These are phyloP conservation scores for Wickerhamiella slavikovae DNA, from an alignment of 805 yeast genomes.

Conservation along the genomic window DNA sequence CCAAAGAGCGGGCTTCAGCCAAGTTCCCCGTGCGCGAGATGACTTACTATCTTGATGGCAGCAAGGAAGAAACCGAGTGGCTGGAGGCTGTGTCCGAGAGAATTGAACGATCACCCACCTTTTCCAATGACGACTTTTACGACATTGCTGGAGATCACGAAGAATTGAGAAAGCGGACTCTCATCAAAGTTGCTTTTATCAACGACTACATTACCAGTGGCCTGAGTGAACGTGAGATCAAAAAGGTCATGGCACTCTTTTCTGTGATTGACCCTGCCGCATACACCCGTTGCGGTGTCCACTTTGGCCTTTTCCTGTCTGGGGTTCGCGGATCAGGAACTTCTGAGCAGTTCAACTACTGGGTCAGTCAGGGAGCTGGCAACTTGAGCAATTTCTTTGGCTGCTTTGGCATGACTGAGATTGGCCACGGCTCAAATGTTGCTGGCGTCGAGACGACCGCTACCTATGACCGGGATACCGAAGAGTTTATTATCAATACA, in stretches of 20 bases:
- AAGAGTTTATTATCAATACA: slow-evolving; percentile 58
- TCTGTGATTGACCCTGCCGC: slow-evolving; percentile 45
- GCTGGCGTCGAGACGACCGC: slow-evolving; percentile 91
- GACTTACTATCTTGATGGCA: slow-evolving; percentile 25
- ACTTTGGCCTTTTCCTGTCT: slow-evolving; percentile 63
- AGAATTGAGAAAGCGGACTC: slow-evolving; percentile 18
- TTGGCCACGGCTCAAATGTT: slow-evolving; percentile 87
- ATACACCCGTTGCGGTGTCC: slow-evolving; percentile 71
- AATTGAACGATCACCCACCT: slow-evolving; percentile 33
- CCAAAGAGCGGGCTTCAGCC: slow-evolving; percentile 21
- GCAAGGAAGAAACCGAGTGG: slow-evolving; percentile 19
- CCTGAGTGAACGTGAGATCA: slow-evolving; percentile 13
- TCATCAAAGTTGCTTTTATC: slow-evolving; percentile 13
- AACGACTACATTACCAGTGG: slow-evolving; percentile 11
- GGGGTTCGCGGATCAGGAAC: slow-evolving; percentile 82
- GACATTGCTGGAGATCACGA: slow-evolving; percentile 25
- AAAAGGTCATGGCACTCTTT: slow-evolving; percentile 12
- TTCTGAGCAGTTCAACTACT: slow-evolving; percentile 57
- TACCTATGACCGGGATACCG: slow-evolving; percentile 40
- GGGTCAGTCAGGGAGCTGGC: slow-evolving; percentile 43
- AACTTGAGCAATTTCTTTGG: slow-evolving; percentile 32
- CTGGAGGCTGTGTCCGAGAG: slow-evolving; percentile 21
- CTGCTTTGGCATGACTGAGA: slow-evolving; percentile 84
- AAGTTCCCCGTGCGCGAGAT: slow-evolving; percentile 19
- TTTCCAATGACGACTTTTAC: slow-evolving; percentile 24